Percentiles rank a stretch among this genome's conserved stretches.
These are phyloP conservation scores for Larix kaempferi DNA, from an alignment of 75 land plant species.

Conservation along the genomic window DNA sequence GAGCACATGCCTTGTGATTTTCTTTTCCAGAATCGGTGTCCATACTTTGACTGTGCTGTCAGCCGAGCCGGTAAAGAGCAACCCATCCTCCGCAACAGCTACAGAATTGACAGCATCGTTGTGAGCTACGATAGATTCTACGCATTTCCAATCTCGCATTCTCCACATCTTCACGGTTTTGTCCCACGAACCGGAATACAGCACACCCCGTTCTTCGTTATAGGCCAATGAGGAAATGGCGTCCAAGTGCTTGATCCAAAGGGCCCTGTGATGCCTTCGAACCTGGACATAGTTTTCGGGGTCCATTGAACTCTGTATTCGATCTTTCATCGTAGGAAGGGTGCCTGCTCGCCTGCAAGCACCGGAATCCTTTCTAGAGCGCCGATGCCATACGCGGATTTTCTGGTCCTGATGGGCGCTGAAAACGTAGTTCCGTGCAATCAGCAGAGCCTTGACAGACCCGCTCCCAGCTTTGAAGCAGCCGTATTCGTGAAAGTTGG, in stretches of 20 bases:
- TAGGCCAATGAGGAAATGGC: constrained; percentile 53
- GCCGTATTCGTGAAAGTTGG: constrained; percentile 23
- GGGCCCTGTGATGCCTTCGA: constrained; percentile 29
- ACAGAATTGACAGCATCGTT: too few species aligned
- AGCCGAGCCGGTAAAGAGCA: too few species aligned
- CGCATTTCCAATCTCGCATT: too few species aligned
- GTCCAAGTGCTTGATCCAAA: constrained; percentile 70
- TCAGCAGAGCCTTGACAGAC: constrained; percentile 37
- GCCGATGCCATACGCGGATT: constrained; percentile 49
- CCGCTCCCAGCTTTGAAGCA: constrained; percentile 57
- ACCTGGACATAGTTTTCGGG: constrained; percentile 54
- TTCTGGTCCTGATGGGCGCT: constrained; percentile 55
- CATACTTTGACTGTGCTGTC: too few species aligned
- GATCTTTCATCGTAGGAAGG: constrained; percentile 50
- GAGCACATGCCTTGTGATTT: too few species aligned
- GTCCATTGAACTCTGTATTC: constrained; percentile 33
- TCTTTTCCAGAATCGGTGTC: too few species aligned
- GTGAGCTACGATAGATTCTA: too few species aligned
- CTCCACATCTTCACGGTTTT: too few species aligned
- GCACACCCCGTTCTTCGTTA: constrained; percentile 22
- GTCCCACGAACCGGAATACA: constrained; percentile 78
- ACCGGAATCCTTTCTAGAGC: background rate
- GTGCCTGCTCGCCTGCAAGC: constrained; percentile 43
- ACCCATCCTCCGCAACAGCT: too few species aligned
- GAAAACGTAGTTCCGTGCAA: constrained; percentile 31